Evolutionary conservation across 1,284 basidiomycete genomes (phyloP).

Genomic region (Psilocybe mexicana): DNA sequence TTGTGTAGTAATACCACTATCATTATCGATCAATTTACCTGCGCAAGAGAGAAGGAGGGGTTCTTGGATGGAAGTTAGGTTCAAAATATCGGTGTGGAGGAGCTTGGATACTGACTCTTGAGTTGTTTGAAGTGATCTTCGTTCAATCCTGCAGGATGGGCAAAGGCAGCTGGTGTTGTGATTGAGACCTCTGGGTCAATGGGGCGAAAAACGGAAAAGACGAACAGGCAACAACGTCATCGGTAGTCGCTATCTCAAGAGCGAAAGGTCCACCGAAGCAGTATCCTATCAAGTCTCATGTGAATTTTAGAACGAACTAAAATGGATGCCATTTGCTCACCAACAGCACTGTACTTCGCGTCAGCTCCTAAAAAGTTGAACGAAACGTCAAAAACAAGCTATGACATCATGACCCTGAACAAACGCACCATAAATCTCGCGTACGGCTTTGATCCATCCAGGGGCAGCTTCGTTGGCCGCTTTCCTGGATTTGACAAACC

Average conservation of each 20-base stretch:
- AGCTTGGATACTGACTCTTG: slow-evolving; percentile 39
- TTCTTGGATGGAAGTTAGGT: slow-evolving; percentile 31
- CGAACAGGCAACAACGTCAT: slow-evolving; percentile 49
- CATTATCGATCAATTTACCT: slow-evolving; percentile 30
- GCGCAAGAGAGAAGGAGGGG: slow-evolving; percentile 56
- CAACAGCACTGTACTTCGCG: slow-evolving; percentile 32
- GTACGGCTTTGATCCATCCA: slow-evolving; percentile 51
- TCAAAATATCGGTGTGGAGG: neutral
- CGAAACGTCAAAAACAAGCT: neutral
- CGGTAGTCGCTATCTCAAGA: slow-evolving; percentile 43
- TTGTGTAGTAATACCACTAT: neutral
- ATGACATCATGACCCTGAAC: neutral
- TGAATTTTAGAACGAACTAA: neutral
- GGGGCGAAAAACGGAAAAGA: neutral
- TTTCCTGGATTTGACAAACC: slow-evolving; percentile 37
- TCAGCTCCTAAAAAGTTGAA: slow-evolving; percentile 24
- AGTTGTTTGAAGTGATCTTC: slow-evolving; percentile 47
- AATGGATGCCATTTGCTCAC: slow-evolving; percentile 15
- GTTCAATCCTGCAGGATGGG: slow-evolving; percentile 54
- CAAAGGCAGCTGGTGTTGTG: slow-evolving; percentile 45
- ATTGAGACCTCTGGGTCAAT: no score
- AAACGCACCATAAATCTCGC: slow-evolving; percentile 39
- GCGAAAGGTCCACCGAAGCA: slow-evolving; percentile 59
- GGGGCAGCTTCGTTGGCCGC: slow-evolving; percentile 41
- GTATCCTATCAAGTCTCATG: slow-evolving; percentile 39